Conservation (phyloP, 805 yeast species). For the Nakazawaea wyomingensis region DNA sequence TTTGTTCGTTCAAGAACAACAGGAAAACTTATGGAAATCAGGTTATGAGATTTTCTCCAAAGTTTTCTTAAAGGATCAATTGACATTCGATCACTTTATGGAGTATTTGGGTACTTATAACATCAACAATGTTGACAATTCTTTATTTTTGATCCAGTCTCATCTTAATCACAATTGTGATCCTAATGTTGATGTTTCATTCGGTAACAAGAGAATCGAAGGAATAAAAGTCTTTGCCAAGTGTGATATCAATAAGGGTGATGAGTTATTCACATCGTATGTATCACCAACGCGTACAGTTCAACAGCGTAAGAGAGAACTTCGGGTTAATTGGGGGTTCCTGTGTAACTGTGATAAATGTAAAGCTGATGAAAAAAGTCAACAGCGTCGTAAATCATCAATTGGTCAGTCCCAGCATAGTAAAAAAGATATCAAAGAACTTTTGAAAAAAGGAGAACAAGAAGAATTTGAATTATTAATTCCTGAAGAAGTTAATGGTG, state of each 20-base stretch:
- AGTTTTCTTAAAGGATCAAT: constrained; percentile 35
- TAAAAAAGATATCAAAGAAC: constrained; percentile 38
- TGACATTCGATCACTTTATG: constrained; percentile 50
- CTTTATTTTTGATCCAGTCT: constrained; percentile 56
- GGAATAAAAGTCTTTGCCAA: constrained; percentile 60
- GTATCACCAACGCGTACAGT: constrained; percentile 62
- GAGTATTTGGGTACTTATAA: constrained; percentile 66
- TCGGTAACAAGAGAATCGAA: constrained; percentile 35
- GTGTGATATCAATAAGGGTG: constrained; percentile 53
- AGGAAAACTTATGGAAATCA: constrained; percentile 52
- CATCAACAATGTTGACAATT: constrained; percentile 65
- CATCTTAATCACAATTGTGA: constrained; percentile 75
- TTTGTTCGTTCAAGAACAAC: constrained; percentile 48
- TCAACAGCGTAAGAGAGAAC: constrained; percentile 56
- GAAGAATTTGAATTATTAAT: constrained; percentile 44
- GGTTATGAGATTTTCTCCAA: constrained; percentile 47
- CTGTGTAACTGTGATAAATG: constrained; percentile 65
- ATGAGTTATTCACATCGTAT: constrained; percentile 65
- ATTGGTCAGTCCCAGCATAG: constrained; percentile 16
- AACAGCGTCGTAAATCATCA: constrained; percentile 43
- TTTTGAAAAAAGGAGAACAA: constrained; percentile 36
- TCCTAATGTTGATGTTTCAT: constrained; percentile 58
- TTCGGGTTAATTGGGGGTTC: constrained; percentile 79
- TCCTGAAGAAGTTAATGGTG: constrained; percentile 33
- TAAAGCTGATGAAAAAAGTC: constrained; percentile 42